phyloP scores from a whole-genome alignment of 768 basidiomycete species.

The Macrolepiota fuliginosa region DNA sequence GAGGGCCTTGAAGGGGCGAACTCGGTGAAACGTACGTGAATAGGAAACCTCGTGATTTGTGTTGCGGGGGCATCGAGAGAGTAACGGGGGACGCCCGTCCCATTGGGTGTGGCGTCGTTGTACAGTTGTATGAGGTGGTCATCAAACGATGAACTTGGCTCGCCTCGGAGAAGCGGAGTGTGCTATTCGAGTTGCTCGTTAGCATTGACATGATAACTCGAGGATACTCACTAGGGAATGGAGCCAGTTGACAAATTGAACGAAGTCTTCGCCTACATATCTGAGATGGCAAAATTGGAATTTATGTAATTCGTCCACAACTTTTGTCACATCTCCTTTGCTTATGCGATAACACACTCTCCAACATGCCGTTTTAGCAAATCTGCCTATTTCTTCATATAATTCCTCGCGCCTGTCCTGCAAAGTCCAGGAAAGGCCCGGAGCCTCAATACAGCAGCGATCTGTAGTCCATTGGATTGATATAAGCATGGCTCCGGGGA shows the following conservation, averaged over 20 bases:
- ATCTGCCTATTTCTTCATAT: neutral
- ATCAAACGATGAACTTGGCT: no score
- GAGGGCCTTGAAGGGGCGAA: no score
- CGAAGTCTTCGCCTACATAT: neutral
- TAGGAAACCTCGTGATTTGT: no score
- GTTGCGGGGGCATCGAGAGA: no score
- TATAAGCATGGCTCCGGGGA: neutral
- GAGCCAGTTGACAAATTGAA: neutral
- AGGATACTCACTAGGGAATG: neutral
- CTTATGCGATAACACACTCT: neutral
- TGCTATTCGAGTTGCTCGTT: no score
- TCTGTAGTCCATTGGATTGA: neutral
- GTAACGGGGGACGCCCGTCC: no score
- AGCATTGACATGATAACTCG: neutral
- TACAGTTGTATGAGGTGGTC: no score
- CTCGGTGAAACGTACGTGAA: no score
- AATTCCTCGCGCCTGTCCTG: neutral
- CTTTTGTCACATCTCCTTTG: neutral
- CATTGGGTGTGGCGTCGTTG: no score
- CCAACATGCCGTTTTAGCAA: neutral
- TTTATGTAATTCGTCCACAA: no score
- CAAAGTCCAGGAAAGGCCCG: neutral
- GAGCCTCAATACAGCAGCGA: neutral
- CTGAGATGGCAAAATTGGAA: neutral
- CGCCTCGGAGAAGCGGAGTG: no score